A percentile compares a stretch with the other conserved stretches of the same genome.
Evolutionary conservation across 2,329 filamentous ascomycete genomes (phyloP).

Genomic region (Aspergillus novoparasiticus): DNA sequence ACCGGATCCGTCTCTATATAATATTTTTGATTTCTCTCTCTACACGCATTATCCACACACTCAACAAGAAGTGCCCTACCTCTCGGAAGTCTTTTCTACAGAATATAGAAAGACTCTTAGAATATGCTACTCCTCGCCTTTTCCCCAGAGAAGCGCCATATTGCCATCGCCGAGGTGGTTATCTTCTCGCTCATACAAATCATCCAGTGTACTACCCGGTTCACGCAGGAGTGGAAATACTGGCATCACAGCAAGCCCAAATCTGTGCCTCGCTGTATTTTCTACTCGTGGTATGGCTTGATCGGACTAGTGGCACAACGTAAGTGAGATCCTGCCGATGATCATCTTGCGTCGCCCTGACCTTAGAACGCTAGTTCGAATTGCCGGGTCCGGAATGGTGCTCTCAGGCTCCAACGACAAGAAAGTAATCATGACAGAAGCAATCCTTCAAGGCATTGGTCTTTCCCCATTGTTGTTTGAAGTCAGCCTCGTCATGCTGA

Average conservation of each 20-base stretch:
- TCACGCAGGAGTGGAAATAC: conserved; percentile 29
- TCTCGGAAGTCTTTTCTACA: accelerated
- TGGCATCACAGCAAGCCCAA: conserved; percentile 29
- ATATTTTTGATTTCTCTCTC: background rate
- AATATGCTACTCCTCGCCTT: background rate
- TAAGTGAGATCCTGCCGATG: conserved; percentile 13
- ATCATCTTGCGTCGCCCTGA: background rate
- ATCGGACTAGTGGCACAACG: conserved; percentile 29
- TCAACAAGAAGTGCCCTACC: background rate
- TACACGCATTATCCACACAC: background rate
- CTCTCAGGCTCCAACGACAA: conserved; percentile 19
- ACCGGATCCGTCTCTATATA: no score
- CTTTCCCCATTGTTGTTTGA: conserved; percentile 35
- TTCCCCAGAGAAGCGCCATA: conserved; percentile 11
- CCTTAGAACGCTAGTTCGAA: conserved; percentile 24
- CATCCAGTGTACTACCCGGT: conserved; percentile 25
- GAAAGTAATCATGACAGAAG: conserved; percentile 25
- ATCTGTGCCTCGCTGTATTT: conserved; percentile 18
- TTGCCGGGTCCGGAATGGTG: conserved; percentile 27
- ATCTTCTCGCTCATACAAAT: conserved; percentile 28
- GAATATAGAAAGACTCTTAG: background rate
- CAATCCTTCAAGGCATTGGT: conserved; percentile 27
- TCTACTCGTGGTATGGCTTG: conserved; percentile 33
- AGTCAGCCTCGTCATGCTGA: conserved; percentile 29
- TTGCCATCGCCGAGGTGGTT: conserved; percentile 29